Percentiles rank a stretch among this genome's conserved stretches.
phyloP scores from a whole-genome alignment of 2,329 filamentous ascomycete genomes.

The Remersonia thermophila region DNA sequence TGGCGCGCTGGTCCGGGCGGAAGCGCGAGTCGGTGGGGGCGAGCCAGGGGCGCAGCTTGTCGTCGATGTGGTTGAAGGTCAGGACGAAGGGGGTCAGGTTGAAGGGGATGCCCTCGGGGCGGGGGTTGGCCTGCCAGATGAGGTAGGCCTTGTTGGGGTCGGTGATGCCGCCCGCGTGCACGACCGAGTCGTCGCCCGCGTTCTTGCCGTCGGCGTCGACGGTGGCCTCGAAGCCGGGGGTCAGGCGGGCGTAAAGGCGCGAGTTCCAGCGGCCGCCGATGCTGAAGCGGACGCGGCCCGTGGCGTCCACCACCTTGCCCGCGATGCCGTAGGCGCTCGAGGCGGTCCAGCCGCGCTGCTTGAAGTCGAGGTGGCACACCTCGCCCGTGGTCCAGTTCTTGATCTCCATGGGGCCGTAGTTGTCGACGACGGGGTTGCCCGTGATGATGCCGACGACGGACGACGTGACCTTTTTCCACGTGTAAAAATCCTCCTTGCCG shows the following conservation, averaged over 20 bases:
- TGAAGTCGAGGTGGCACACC: conserved; percentile 81
- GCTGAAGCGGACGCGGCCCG: conserved; percentile 74
- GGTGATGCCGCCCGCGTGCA: conserved; percentile 38
- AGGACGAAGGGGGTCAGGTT: conserved; percentile 94
- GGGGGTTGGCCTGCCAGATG: conserved; percentile 79
- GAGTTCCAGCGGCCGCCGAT: conserved; percentile 96
- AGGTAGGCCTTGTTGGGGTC: conserved; percentile 70
- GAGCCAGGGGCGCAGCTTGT: conserved; percentile 63
- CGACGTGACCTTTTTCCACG: conserved; percentile 97
- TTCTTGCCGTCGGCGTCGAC: conserved; percentile 40
- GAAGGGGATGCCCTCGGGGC: conserved; percentile 80
- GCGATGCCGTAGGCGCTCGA: conserved; percentile 79
- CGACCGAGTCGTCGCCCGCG: conserved; percentile 15
- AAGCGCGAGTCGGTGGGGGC: conserved; percentile 91
- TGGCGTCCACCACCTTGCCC: conserved; percentile 70
- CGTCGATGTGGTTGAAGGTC: conserved; percentile 83
- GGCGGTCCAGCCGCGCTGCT: conserved; percentile 89
- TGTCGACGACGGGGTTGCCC: conserved; percentile 91
- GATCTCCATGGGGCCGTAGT: conserved; percentile 93
- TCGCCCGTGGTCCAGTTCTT: conserved; percentile 97
- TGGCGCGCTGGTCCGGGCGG: conserved; percentile 86
- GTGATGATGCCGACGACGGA: conserved; percentile 98
- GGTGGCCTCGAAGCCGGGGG: conserved; percentile 74
- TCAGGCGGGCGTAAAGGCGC: conserved; percentile 86
- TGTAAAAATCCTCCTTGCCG: conserved; percentile 77